Evolutionary conservation across 139 green algal genomes (phyloP), one percentile per base, ranked within the genome.

Genomic region (Chlorella sp.): DNA sequence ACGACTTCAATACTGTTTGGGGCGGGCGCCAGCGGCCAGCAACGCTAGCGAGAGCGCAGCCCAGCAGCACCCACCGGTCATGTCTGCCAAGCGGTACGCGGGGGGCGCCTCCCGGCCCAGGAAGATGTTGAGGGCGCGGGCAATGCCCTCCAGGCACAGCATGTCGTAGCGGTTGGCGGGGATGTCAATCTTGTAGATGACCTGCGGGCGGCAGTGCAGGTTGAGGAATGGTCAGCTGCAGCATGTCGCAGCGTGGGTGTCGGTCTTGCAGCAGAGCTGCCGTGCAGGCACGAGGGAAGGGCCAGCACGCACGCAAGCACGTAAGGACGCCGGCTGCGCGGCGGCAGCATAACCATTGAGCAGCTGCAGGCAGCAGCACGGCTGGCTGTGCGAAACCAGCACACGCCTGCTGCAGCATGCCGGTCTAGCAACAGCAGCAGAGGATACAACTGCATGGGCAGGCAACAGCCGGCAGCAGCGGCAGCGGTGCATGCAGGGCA

Each of bases 151-250:
- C 63, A 99, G 82, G 91, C 98, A 99, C 64, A 99, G 93, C 93
- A 99, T 98, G 91, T 99, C 97, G 87, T 99, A 99, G 44, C 97
- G 92, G 91, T 99, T 99, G 80, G 97, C 97, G 34, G 97, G 97
- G 80, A 99, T 99, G 89, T 99, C 97, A 82, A 99, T 99, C 80
- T 98, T 98, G 91, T 99, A 99, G 69, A 99, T 96, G 30, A 99
- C 91, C 41, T 83, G 56, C 0, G 44, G 39, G 3, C 38, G 39
- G 26, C 25, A 57, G 21, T 51, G 44, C 44, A 51, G 9, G 6
- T 2, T 9, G 2, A 32, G 18, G 20, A 12, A 16, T n/a, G 1
- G 21, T 32, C 60, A 30, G 60, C 60, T 67, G 60, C 60, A 67
- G 60, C 60, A 67, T n/a, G 9, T n/a, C 26, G 28, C 60, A 30